Evolutionary conservation across 2,329 filamentous ascomycete species (phyloP).

Genomic region (Monilinia polystroma): DNA sequence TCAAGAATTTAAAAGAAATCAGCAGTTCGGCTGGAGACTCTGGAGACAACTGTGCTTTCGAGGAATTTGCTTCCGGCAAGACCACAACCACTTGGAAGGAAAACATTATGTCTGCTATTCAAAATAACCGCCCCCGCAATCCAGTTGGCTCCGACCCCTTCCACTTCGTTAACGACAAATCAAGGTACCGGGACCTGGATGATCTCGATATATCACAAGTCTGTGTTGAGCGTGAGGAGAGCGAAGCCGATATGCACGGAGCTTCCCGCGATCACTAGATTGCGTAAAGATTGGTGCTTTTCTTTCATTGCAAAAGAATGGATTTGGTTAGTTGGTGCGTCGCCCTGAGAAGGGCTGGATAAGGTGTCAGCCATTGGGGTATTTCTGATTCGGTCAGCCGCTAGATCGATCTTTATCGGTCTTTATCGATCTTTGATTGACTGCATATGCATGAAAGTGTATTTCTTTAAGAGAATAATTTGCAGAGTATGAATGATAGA

Average conservation of each 20-base stretch:
- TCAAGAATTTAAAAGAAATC: not conserved
- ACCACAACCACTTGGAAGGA: not conserved
- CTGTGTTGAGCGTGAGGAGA: not conserved
- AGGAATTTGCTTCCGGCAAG: conserved; percentile 2
- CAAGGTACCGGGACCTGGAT: conserved; percentile 4
- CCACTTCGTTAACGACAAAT: not conserved
- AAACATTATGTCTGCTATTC: not conserved
- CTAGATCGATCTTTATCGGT: not conserved
- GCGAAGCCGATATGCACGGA: not conserved
- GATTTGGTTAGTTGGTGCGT: not conserved
- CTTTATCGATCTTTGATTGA: not conserved
- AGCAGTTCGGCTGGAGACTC: not conserved
- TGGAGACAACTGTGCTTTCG: not conserved
- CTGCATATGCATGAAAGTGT: too few species aligned
- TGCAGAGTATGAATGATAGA: too few species aligned
- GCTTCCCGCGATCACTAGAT: too few species aligned
- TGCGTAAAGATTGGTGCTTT: not conserved
- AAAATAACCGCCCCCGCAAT: not conserved
- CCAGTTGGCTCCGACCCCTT: not conserved
- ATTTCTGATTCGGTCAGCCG: not conserved
- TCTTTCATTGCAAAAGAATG: too few species aligned
- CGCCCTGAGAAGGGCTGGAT: too few species aligned
- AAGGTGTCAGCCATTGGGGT: not conserved
- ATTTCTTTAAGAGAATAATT: too few species aligned
- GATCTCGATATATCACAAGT: not conserved